Percentiles rank a stretch among this genome's conserved stretches.
phyloP scores from a whole-genome alignment of 2,329 filamentous ascomycete genomes.

The Xylaria sp. region DNA sequence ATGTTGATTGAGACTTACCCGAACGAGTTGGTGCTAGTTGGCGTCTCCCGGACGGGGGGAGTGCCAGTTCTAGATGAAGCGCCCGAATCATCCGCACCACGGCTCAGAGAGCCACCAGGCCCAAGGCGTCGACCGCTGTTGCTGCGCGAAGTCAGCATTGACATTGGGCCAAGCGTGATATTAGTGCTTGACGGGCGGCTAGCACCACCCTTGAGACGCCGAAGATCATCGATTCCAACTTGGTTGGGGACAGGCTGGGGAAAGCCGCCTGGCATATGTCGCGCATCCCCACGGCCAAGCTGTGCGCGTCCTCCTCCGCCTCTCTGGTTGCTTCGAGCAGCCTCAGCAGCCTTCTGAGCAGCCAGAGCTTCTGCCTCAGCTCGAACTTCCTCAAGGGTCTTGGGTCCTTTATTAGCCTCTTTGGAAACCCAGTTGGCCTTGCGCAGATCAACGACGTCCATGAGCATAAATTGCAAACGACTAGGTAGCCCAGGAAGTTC shows the following conservation, averaged over 20 bases:
- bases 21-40: slow-evolving; percentile 87
- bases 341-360: slow-evolving; percentile 84
- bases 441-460: slow-evolving; percentile 92
- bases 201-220: slow-evolving; percentile 76
- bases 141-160: slow-evolving; percentile 88
- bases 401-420: slow-evolving; percentile 91
- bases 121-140: slow-evolving; percentile 88
- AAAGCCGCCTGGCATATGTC: slow-evolving; percentile 81
- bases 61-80: slow-evolving; percentile 91
- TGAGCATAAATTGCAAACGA: slow-evolving; percentile 93
- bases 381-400: slow-evolving; percentile 94
- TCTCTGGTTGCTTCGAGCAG: slow-evolving; percentile 69
- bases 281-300: slow-evolving; percentile 85
- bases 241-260: slow-evolving; percentile 82
- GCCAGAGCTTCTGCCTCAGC: slow-evolving; percentile 81
- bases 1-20: slow-evolving; percentile 71
- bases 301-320: slow-evolving; percentile 76
- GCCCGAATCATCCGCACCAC: slow-evolving; percentile 84
- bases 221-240: slow-evolving; percentile 90
- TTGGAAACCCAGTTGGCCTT: slow-evolving; percentile 83
- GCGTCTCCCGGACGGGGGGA: slow-evolving; percentile 71
- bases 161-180: slow-evolving; percentile 80
- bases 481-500: slow-evolving; percentile 84
- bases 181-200: slow-evolving; percentile 71
- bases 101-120: slow-evolving; percentile 76